Evolutionary conservation across 83 land plant species (phyloP).

Genomic region (Diphasiastrum complanatum): DNA sequence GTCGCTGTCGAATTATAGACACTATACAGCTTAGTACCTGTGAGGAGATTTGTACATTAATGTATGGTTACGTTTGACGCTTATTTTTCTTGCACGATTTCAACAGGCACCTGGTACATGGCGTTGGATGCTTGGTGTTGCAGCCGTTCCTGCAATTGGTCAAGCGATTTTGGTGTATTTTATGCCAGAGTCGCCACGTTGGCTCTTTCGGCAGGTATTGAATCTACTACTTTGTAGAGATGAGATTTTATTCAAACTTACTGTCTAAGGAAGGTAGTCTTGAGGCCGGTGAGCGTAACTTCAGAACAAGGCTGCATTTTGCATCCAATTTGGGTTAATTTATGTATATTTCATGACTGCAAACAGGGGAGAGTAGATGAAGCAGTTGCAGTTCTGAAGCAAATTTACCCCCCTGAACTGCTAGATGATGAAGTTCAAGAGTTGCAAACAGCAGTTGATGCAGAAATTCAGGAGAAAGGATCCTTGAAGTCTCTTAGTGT

Average conservation of each 20-base stretch:
- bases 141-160: slow-evolving; percentile 63
- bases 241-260: neutral
- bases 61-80: too few relatives aligned
- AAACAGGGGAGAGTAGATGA: slow-evolving; percentile 41
- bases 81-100: too few relatives aligned
- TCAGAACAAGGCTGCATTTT: neutral
- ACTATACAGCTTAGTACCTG: too few relatives aligned
- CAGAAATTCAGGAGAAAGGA: slow-evolving; percentile 34
- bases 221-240: neutral
- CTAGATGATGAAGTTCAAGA: slow-evolving; percentile 39
- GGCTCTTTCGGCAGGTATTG: slow-evolving; percentile 53
- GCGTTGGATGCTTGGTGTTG: slow-evolving; percentile 91
- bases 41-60: too few relatives aligned
- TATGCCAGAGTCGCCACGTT: slow-evolving; percentile 81
- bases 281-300: neutral
- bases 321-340: neutral
- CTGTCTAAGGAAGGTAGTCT: too few relatives aligned
- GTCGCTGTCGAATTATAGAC: too few relatives aligned
- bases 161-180: slow-evolving; percentile 52
- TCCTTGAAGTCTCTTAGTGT: neutral
- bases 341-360: slow-evolving; percentile 2
- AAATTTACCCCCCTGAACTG: slow-evolving; percentile 44
- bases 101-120: slow-evolving; percentile 71
- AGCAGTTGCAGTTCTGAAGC: slow-evolving; percentile 39
- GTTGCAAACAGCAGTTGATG: slow-evolving; percentile 40